phyloP scores from a whole-genome alignment of 2,329 filamentous ascomycete genomes.

The Talaromyces piceae region DNA sequence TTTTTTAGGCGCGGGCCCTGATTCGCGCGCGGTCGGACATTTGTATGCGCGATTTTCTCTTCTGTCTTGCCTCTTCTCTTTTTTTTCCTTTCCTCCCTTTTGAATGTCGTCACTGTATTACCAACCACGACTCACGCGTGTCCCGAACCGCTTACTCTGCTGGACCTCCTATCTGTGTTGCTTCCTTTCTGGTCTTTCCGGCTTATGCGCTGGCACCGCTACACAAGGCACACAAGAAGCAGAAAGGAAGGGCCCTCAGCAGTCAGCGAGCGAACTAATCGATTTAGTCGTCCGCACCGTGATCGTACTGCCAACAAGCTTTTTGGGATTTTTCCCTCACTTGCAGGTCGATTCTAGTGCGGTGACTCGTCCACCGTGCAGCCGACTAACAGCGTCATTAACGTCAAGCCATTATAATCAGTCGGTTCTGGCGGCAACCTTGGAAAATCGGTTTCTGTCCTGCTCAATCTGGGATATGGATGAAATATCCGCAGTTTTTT shows the following conservation, averaged over 20 bases:
- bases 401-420: background rate
- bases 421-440: background rate
- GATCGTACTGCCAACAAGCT: background rate
- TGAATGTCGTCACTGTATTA: background rate
- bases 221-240: too few species aligned
- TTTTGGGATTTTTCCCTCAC: background rate
- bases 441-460: background rate
- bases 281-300: too few species aligned
- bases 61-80: background rate
- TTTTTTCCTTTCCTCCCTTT: background rate
- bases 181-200: background rate
- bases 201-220: too few species aligned
- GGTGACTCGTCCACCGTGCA: background rate
- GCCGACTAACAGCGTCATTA: background rate
- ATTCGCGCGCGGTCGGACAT: slow-evolving; percentile 10
- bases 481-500: too few species aligned
- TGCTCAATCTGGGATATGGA: too few species aligned
- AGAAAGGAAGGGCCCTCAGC: background rate
- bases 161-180: background rate
- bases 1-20: slow-evolving; percentile 4
- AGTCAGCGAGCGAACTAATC: too few species aligned
- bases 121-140: background rate
- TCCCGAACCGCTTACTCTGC: background rate
- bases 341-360: background rate
- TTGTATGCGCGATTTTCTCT: slow-evolving; percentile 13